These are phyloP conservation scores for Beauveria caledonica DNA, from an alignment of 2,329 filamentous ascomycete genomes.

Conservation along the genomic window DNA sequence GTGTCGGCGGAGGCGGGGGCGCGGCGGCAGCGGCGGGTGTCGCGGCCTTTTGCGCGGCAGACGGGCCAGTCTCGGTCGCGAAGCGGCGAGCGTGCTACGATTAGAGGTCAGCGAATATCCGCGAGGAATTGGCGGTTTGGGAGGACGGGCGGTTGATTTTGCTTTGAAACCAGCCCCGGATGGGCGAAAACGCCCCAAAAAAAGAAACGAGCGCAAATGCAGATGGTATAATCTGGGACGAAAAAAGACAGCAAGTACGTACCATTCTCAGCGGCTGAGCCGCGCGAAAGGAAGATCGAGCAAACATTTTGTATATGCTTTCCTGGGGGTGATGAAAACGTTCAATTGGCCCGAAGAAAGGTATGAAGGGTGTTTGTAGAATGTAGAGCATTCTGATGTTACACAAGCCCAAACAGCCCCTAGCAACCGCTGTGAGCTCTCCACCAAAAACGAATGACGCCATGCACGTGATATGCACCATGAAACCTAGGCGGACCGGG, in stretches of 20 bases:
- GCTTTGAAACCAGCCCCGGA: not conserved
- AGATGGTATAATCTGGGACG: not conserved
- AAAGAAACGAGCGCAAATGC: not conserved
- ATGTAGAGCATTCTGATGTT: not conserved
- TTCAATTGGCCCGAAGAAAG: conserved; percentile 16
- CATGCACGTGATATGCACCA: conserved; percentile 5
- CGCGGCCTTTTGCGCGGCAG: conserved; percentile 11
- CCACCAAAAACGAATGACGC: conserved; percentile 4
- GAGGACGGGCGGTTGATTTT: too few relatives aligned
- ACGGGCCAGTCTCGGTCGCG: conserved; percentile 48
- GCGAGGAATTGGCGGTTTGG: conserved; percentile 11
- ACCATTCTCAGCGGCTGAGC: conserved; percentile 60
- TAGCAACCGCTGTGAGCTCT: conserved; percentile 1
- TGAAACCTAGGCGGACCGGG: not conserved
- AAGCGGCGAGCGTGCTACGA: conserved; percentile 50
- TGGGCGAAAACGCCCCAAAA: not conserved
- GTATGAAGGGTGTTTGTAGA: not conserved
- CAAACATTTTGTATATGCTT: conserved; percentile 48
- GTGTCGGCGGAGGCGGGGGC: conserved; percentile 31
- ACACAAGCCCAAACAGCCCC: not conserved
- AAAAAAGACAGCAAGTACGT: conserved; percentile 21
- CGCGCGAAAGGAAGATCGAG: conserved; percentile 55
- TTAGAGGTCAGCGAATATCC: conserved; percentile 22
- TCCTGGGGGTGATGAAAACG: not conserved
- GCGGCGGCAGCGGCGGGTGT: conserved; percentile 33